Evolutionary conservation across 2,329 filamentous ascomycete species (phyloP), one percentile per base, ranked within the genome.

Genomic region (Cladophialophora bantiana): DNA sequence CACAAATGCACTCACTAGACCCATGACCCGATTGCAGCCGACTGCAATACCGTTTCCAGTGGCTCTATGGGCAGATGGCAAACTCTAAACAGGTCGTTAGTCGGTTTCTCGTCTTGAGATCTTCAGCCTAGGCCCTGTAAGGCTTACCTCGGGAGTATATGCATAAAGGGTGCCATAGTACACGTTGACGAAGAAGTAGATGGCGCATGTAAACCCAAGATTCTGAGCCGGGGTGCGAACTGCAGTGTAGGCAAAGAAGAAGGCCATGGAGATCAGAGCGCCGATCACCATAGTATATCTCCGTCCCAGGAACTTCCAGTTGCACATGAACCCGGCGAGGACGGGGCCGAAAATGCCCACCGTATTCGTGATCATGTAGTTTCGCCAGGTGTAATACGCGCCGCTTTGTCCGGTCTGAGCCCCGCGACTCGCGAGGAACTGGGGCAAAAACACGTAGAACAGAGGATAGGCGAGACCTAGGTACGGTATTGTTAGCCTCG

Each of bases 101-200:
- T 20, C 40, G n/a, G n/a, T 42, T 4, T n/a, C 7, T 35, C n/a
- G 7, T 13, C 53, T 34, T 32, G 13, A 18, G 20, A 32, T 32
- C 10, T 53, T 26, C 13, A 9, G 7, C 18, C 18, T 32, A 18
- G 32, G 13, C 20, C 10, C 13, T 53, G 18, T 4, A 36, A 15
- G 93, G 94, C 64, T 60, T 48, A 93, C 83, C 74, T 94, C 91
- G 0, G 91, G 91, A 0, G 91, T 94, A 73, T 92, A 94, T 0
- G 87, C 85, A 74, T 93, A 93, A 0, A 93, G 78, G 0, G 93
- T 90, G 15, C 90, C 90, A 72, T 92, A 93, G 1, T 80, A 86
- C 1, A 83, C 77, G 0, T 91, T 90, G 0, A 90, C 92, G 0
- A 89, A 92, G 0, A 87, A 90, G 62, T 83, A 86, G 73, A 91